A percentile compares a stretch with the other conserved stretches of the same genome.
These are phyloP conservation scores for Russula abietina DNA, from an alignment of 768 basidiomycete species.

Conservation along the genomic window DNA sequence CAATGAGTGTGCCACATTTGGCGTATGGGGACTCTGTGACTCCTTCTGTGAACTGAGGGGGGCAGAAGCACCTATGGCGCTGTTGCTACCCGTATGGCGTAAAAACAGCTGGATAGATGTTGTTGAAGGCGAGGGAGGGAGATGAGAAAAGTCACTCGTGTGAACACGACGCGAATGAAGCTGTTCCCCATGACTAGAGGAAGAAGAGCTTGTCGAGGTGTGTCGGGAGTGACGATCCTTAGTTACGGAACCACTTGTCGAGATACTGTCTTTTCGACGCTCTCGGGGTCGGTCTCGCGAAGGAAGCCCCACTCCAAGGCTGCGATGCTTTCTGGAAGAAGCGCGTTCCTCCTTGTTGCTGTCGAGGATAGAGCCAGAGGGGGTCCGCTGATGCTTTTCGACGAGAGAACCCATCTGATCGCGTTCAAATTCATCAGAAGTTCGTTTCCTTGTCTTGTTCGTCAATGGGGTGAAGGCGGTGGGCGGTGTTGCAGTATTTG, in stretches of 20 bases:
- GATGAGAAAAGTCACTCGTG: constrained; percentile 76
- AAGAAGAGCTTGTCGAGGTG: constrained; percentile 61
- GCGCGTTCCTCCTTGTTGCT: constrained; percentile 34
- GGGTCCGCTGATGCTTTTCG: constrained; percentile 18
- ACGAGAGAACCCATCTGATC: constrained; percentile 28
- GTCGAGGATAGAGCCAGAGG: constrained; percentile 32
- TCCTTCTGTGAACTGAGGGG: constrained; percentile 38
- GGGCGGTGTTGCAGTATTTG: constrained; percentile 13
- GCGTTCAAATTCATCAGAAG: constrained; percentile 32
- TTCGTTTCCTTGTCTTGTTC: constrained; percentile 29
- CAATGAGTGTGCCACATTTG: constrained; percentile 78
- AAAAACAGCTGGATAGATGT: constrained; percentile 83
- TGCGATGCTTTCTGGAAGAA: constrained; percentile 22
- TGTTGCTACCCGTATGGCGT: constrained; percentile 45
- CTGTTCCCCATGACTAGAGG: constrained; percentile 50
- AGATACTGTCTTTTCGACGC: constrained; percentile 32
- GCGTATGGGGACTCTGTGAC: constrained; percentile 39
- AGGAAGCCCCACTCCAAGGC: constrained; percentile 24
- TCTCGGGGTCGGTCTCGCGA: constrained; percentile 47
- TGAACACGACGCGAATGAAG: constrained; percentile 53
- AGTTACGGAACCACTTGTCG: constrained; percentile 25
- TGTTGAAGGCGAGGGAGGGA: constrained; percentile 89
- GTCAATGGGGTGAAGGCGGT: constrained; percentile 21
- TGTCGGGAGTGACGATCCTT: constrained; percentile 51
- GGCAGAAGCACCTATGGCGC: constrained; percentile 35